These are phyloP conservation scores for Camellia sinensis DNA, from an alignment of 148 eudicot genomes.

Conservation along the genomic window DNA sequence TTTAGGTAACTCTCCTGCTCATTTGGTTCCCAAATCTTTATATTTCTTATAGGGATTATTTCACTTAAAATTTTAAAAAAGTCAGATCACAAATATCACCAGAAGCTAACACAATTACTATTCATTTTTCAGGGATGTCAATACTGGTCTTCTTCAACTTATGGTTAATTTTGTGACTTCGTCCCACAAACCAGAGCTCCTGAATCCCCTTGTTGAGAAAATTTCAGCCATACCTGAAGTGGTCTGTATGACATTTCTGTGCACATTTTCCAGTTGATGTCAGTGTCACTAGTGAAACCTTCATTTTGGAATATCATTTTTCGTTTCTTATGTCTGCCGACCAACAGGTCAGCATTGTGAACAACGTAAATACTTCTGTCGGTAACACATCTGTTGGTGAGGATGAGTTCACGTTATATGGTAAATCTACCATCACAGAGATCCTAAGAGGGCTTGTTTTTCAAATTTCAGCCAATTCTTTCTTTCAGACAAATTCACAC, in stretches of 20 bases:
- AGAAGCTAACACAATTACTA: conserved; percentile 6
- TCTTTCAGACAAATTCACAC: conserved; percentile 91
- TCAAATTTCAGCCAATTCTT: conserved; percentile 98
- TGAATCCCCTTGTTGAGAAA: conserved; percentile 80
- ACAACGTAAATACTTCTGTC: conserved; percentile 90
- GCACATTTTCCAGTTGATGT: too few relatives aligned
- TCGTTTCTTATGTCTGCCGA: conserved; percentile 1
- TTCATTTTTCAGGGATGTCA: conserved; percentile 55
- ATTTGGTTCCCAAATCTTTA: neutral
- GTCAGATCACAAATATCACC: neutral
- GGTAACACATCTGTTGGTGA: conserved; percentile 94
- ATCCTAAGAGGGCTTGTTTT: conserved; percentile 75
- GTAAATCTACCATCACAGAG: conserved; percentile 82
- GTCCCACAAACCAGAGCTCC: conserved; percentile 74
- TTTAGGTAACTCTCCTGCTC: neutral
- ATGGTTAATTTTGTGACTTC: conserved; percentile 99
- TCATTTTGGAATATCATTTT: neutral
- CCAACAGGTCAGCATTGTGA: conserved; percentile 77
- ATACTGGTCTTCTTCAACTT: conserved; percentile 66
- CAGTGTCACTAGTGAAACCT: too few relatives aligned
- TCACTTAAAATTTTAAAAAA: neutral
- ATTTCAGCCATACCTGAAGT: conserved; percentile 70
- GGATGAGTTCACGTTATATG: conserved; percentile 68
- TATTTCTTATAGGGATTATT: neutral
- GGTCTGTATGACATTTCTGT: conserved; percentile 60